Evolutionary conservation across 2,329 filamentous ascomycete species (phyloP).

Genomic region (Lasiodiplodia gonubiensis): DNA sequence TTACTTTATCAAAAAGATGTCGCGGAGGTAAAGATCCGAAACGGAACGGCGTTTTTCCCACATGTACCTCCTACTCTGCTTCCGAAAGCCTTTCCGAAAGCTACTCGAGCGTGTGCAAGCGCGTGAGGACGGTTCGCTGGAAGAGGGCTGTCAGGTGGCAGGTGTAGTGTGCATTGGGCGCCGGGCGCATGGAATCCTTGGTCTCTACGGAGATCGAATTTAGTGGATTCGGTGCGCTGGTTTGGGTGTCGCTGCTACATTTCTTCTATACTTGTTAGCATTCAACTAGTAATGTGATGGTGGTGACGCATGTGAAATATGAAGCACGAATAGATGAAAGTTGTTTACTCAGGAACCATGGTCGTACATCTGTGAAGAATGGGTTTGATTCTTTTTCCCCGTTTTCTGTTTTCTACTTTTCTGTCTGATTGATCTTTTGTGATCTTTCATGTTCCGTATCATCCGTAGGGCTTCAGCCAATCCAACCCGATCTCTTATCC

Average conservation of each 20-base stretch:
- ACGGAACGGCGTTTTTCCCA: background rate
- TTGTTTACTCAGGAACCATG: background rate
- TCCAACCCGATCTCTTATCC: background rate
- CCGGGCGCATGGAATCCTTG: slow-evolving; percentile 9
- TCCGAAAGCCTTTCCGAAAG: background rate
- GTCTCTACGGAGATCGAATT: background rate
- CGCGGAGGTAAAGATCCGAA: background rate
- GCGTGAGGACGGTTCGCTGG: slow-evolving; percentile 8
- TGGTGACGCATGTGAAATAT: background rate
- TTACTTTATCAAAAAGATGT: background rate
- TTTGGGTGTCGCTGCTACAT: slow-evolving; percentile 18
- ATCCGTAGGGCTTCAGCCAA: background rate
- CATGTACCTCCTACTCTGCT: background rate
- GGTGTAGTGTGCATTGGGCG: background rate
- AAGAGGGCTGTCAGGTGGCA: no score
- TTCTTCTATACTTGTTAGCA: background rate
- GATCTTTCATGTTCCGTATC: background rate
- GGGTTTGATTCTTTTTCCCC: background rate
- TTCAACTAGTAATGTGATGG: background rate
- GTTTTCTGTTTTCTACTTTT: background rate
- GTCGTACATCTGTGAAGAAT: background rate
- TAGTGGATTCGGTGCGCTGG: slow-evolving; percentile 11
- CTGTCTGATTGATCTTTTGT: background rate
- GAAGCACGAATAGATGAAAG: background rate
- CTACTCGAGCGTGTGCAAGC: background rate